A percentile compares a stretch with the other conserved stretches of the same genome.
These are phyloP conservation scores for Piper longum DNA, from an alignment of 164 flowering plant species.

Conservation along the genomic window DNA sequence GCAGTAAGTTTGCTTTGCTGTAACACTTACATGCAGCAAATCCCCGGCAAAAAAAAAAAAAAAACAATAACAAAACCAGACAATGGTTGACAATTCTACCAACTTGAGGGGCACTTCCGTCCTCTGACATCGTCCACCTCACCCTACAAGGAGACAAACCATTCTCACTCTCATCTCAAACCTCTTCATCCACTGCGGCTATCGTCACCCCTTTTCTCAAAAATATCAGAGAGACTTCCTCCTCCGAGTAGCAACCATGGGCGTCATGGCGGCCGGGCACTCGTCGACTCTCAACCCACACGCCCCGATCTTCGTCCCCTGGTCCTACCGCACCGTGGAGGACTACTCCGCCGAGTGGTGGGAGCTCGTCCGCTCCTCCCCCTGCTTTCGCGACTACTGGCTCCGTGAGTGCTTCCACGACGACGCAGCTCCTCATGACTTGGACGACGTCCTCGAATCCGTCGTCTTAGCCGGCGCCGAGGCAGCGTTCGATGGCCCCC, in stretches of 20 bases:
- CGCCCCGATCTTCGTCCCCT: constrained; percentile 71
- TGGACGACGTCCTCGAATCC: constrained; percentile 15
- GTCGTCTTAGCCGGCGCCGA: constrained; percentile 30
- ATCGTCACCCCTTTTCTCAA: background rate
- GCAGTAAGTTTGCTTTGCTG: no score
- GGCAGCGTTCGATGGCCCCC: constrained; percentile 23
- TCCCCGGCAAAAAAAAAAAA: no score
- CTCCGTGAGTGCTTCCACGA: constrained; percentile 61
- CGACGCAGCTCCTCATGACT: constrained; percentile 14
- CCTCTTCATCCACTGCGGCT: background rate
- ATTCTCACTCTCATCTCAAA: background rate
- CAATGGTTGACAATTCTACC: background rate
- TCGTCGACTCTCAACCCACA: constrained; percentile 62
- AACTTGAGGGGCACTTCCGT: background rate
- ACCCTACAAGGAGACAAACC: background rate
- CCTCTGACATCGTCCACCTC: background rate
- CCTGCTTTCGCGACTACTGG: constrained; percentile 93
- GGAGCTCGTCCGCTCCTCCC: constrained; percentile 61
- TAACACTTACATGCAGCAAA: no score
- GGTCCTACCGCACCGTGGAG: constrained; percentile 61
- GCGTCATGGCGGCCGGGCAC: constrained; percentile 16
- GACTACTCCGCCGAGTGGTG: constrained; percentile 89
- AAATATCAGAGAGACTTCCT: background rate
- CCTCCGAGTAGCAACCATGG: constrained; percentile 20
- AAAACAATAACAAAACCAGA: no score